Base-by-base conservation (phyloP, 305 asterid genomes). In the Euphrasia arctica region DNA sequence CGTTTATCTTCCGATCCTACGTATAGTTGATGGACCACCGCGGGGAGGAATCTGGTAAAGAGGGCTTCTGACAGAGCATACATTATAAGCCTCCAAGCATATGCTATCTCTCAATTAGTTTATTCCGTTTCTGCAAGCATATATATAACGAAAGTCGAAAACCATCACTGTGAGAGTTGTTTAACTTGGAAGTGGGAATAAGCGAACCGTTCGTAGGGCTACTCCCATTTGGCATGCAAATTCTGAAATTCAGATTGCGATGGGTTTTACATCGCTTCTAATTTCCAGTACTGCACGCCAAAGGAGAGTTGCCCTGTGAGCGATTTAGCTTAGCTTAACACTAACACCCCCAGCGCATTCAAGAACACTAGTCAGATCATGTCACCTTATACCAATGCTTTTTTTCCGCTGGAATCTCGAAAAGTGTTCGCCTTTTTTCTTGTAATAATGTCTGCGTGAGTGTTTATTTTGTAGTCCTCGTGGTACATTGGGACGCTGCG, bases 231-330 rank as follows among this genome's bases (percentile, higher is more conserved):
- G 56, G 56, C 56, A 51, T 14, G 4, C 56, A 2, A 2, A 31
- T 1, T 31, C 34, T 3, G 34, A 51, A 15, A n/a, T n/a, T 12
- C 14, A 5, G 27, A 49, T n/a, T 8, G 13, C 22, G 22, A 18
- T 18, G 22, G 22, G 22, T 18, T 18, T 18, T 18, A 18, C 22
- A 18, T 18, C 22, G 22, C 22, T 18, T 18, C 22, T 18, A 18
- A 18, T 39, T 39, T 51, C 29, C 4, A 5, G 18, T 51, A 14
- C 15, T 7, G 56, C 56, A 51, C 29, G 29, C 56, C 56, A 51
- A 51, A 51, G 56, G 56, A 51, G 56, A 51, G 56, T 51, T 51
- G 27, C 56, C 56, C 56, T 51, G 11, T 15, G 56, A 51, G 28
- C 22, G 56, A 18, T 51, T 51, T 18, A 51, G 56, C 56, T 14